Conservation (phyloP, 345 rosid species). For the Hirschfeldia incana region DNA sequence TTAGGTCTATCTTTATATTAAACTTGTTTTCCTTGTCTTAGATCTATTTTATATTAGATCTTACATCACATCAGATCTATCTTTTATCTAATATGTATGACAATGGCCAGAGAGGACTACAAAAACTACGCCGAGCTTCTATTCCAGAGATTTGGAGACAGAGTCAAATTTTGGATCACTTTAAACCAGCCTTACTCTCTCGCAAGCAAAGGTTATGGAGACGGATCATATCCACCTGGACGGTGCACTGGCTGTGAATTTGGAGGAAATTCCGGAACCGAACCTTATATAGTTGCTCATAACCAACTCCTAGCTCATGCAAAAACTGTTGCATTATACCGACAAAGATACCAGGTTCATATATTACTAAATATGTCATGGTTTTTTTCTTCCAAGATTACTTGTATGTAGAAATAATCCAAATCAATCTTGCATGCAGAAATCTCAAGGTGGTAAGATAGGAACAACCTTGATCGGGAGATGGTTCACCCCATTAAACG, state of each 20-base stretch:
- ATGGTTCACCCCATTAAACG: conserved; percentile 21
- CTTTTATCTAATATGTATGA: background rate
- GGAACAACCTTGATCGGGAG: conserved; percentile 25
- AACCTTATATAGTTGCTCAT: conserved; percentile 49
- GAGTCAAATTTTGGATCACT: no score
- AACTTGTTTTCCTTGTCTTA: background rate
- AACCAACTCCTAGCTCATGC: conserved; percentile 50
- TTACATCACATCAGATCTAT: background rate
- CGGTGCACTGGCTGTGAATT: background rate
- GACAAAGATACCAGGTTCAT: conserved; percentile 30
- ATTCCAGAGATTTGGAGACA: no score
- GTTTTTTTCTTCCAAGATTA: background rate
- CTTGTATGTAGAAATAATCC: background rate
- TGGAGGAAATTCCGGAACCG: conserved; percentile 44
- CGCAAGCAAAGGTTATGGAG: no score
- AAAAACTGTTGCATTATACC: conserved; percentile 33
- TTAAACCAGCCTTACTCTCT: no score
- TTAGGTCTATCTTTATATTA: no score
- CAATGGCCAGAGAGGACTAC: background rate
- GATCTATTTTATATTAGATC: no score
- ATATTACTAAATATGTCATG: background rate
- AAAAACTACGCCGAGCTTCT: background rate
- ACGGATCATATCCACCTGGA: no score
- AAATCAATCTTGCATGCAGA: background rate
- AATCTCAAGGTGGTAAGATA: conserved; percentile 25